Evolutionary conservation across 768 basidiomycete species (phyloP), one percentile per base, ranked within the genome.

Genomic region (Mrakia hoshinonis): DNA sequence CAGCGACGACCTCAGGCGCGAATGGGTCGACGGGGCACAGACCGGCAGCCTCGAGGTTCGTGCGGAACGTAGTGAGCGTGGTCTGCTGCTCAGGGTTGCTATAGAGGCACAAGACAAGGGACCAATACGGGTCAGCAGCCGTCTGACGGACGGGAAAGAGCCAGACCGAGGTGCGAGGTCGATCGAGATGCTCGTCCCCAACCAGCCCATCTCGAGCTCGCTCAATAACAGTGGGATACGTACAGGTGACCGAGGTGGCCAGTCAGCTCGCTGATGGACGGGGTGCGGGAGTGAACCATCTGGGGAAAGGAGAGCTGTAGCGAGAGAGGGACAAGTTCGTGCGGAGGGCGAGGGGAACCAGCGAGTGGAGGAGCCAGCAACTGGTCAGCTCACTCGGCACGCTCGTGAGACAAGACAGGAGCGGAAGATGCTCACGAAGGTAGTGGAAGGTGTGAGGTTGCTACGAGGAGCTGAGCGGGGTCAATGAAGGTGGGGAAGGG

Each of bases 161-260:
- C 0, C 82, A 77, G 1, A 85, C 84, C 24, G 20, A 36, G 58
- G 62, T n/a, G 34, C 66, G 29, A 54, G 47, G 48, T 48, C n/a
- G 36, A 51, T 26, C 54, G 51, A 60, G 55, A 29, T 31, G 26
- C 55, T 10, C 55, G 6, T 10, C 31, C 55, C 9, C 26, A 22
- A 15, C n/a, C 36, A 5, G 31, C n/a, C 34, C 58, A 11, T 34
- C 31, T 36, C 10, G 26, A 9, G 29, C 4, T 58, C 55, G n/a
- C 46, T 0, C 22, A 10, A 20, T 22, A n/a, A 24, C 9, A 24
- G 22, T 11, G 49, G 48, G 31, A n/a, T 10, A 75, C 79, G 43
- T 68, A 80, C 76, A 93, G 84, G 78, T 92, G 91, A n/a, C 91
- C 91, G 48, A 91, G 80, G 38, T 87, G 83, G 20, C 91, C 91